phyloP scores from a whole-genome alignment of 495 filamentous ascomycete genomes.

The Tuber indicum region DNA sequence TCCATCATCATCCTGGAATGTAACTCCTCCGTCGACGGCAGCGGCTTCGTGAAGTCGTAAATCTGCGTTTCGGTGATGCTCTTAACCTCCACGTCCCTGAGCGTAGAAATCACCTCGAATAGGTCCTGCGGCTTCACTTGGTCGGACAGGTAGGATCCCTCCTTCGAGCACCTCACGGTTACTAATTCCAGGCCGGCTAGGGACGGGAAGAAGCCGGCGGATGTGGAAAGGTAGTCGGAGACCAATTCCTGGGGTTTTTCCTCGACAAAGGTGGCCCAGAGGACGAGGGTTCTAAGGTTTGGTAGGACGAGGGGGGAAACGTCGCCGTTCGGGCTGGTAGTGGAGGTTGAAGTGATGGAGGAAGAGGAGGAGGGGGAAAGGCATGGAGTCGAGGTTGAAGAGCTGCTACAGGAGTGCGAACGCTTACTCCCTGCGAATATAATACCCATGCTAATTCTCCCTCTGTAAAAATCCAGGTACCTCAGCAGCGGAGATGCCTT shows the following conservation, averaged over 20 bases:
- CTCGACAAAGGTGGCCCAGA: constrained; percentile 31
- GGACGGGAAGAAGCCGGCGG: constrained; percentile 28
- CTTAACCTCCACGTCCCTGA: constrained; percentile 30
- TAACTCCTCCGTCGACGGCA: constrained; percentile 20
- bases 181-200: constrained; percentile 24
- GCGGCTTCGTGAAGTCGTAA: constrained; percentile 19
- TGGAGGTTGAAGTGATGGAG: not conserved
- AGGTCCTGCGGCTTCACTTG: constrained; percentile 17
- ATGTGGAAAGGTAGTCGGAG: constrained; percentile 24
- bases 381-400: not conserved
- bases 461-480: constrained; percentile 35
- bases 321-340: not conserved
- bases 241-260: constrained; percentile 28
- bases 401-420: not conserved
- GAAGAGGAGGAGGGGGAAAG: constrained; percentile 12
- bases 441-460: constrained; percentile 32
- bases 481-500: constrained; percentile 19
- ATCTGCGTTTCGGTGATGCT: constrained; percentile 23
- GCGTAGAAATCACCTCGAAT: constrained; percentile 19
- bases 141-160: constrained; percentile 22
- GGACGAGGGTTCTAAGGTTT: constrained; percentile 29
- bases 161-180: constrained; percentile 24
- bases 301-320: constrained; percentile 15
- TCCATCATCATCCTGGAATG: constrained; percentile 28
- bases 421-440: constrained; percentile 22